Percentiles rank a stretch among this genome's conserved stretches.
Evolutionary conservation across 352 stramenopile species (phyloP).

Genomic region (Aphanomyces euteiches): DNA sequence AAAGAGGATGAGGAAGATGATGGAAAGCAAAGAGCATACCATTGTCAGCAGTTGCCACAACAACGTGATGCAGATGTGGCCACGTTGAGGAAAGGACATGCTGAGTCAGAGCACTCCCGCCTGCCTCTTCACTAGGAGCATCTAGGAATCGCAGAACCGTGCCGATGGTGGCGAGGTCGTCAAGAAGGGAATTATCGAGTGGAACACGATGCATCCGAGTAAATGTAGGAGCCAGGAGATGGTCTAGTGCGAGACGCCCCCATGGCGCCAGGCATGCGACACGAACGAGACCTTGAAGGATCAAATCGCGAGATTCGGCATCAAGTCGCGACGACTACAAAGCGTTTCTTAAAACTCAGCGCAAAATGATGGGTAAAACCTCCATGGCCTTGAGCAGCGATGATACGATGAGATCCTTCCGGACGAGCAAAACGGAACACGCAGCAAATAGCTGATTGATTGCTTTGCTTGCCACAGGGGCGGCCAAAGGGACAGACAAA

Average conservation of each 20-base stretch:
- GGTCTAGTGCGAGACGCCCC: slow-evolving; percentile 10
- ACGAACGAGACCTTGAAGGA: slow-evolving; percentile 25
- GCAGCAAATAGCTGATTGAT: slow-evolving; percentile 1
- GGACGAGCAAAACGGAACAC: background rate
- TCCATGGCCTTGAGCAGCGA: background rate
- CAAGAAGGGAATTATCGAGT: slow-evolving; percentile 1
- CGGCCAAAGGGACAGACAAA: background rate
- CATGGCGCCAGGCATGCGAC: slow-evolving; percentile 10
- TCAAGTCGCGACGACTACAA: too few relatives aligned
- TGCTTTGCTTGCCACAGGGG: background rate
- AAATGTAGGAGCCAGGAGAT: slow-evolving; percentile 9
- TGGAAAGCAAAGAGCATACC: background rate
- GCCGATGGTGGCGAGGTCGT: slow-evolving; percentile 1
- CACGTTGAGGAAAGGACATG: background rate
- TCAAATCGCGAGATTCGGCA: background rate
- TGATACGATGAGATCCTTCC: background rate
- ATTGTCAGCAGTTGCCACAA: slow-evolving; percentile 7
- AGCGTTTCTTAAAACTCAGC: background rate
- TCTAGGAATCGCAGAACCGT: slow-evolving; percentile 25
- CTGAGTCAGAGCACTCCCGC: slow-evolving; percentile 16
- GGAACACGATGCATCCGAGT: background rate
- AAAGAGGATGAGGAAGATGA: background rate
- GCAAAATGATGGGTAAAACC: background rate
- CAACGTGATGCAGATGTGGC: background rate
- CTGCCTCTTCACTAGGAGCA: slow-evolving; percentile 10